Evolutionary conservation across 305 asterid species (phyloP).

Genomic region (Fraxinus velutina): DNA sequence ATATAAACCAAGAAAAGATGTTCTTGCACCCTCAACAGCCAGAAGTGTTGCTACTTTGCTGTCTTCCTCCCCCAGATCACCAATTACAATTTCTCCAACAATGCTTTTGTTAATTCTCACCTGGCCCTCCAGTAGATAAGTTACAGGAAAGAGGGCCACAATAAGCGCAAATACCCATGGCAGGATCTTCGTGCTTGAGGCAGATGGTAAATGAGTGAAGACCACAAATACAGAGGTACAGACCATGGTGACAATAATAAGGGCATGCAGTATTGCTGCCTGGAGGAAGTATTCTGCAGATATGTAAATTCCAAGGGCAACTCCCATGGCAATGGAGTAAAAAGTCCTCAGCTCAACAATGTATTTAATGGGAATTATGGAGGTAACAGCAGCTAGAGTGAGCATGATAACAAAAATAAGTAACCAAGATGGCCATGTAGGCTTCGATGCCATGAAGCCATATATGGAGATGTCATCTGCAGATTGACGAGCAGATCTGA

Average conservation of each 20-base stretch:
- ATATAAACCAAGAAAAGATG: constrained; percentile 86
- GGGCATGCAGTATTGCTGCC: constrained; percentile 75
- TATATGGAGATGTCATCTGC: constrained; percentile 91
- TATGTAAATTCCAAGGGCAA: constrained; percentile 83
- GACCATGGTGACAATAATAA: constrained; percentile 85
- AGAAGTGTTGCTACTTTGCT: constrained; percentile 66
- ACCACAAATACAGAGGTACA: constrained; percentile 83
- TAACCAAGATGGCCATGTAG: constrained; percentile 99
- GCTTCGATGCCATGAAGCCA: constrained; percentile 81
- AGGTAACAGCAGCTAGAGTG: constrained; percentile 89
- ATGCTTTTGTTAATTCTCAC: constrained; percentile 63
- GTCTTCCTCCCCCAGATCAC: constrained; percentile 67
- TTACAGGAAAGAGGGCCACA: constrained; percentile 97
- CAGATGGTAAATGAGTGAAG: constrained; percentile 93
- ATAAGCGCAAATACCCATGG: constrained; percentile 96
- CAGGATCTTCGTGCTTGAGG: constrained; percentile 86
- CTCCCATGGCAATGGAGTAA: constrained; percentile 76
- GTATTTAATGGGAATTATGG: constrained; percentile 80
- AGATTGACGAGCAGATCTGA: constrained; percentile 77
- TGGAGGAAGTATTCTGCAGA: constrained; percentile 95
- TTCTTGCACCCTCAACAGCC: constrained; percentile 94
- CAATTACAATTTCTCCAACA: constrained; percentile 48
- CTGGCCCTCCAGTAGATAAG: constrained; percentile 92
- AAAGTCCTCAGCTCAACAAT: constrained; percentile 76
- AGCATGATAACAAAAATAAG: constrained; percentile 81